These are phyloP conservation scores for Mycosphaerelloides madeirae DNA, from an alignment of 2,329 filamentous ascomycete species.

Conservation along the genomic window DNA sequence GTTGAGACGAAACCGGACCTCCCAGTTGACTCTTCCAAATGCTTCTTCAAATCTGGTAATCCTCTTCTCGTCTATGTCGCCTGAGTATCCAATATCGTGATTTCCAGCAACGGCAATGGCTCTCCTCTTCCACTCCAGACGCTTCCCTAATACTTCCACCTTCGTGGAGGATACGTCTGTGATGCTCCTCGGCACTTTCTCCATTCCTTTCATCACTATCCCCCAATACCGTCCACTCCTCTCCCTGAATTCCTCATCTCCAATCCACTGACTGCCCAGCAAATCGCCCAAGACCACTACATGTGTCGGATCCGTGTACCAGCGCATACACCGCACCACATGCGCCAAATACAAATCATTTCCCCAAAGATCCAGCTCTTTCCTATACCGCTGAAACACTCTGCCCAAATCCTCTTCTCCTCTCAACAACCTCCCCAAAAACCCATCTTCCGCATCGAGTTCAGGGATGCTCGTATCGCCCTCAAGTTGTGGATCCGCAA, in stretches of 20 bases:
- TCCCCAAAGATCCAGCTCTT: slow-evolving; percentile 80
- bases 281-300: slow-evolving; percentile 85
- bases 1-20: slow-evolving; percentile 61
- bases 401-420: slow-evolving; percentile 59
- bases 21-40: slow-evolving; percentile 89
- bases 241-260: slow-evolving; percentile 72
- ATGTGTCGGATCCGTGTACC: slow-evolving; percentile 83
- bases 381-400: slow-evolving; percentile 63
- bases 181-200: slow-evolving; percentile 25
- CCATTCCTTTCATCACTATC: slow-evolving; percentile 23
- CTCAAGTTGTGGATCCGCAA: slow-evolving; percentile 91
- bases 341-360: slow-evolving; percentile 95
- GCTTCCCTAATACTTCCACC: slow-evolving; percentile 38
- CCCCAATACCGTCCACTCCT: slow-evolving; percentile 48
- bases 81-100: slow-evolving; percentile 94
- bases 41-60: slow-evolving; percentile 74
- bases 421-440: slow-evolving; percentile 14
- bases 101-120: slow-evolving; percentile 92
- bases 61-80: slow-evolving; percentile 73
- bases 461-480: slow-evolving; percentile 77
- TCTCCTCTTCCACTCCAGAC: slow-evolving; percentile 63
- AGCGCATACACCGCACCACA: slow-evolving; percentile 76
- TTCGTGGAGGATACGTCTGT: slow-evolving; percentile 29
- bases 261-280: slow-evolving; percentile 92
- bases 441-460: slow-evolving; percentile 37